phyloP scores from a whole-genome alignment of 2,329 filamentous ascomycete species.

The Fonsecaea nubica region DNA sequence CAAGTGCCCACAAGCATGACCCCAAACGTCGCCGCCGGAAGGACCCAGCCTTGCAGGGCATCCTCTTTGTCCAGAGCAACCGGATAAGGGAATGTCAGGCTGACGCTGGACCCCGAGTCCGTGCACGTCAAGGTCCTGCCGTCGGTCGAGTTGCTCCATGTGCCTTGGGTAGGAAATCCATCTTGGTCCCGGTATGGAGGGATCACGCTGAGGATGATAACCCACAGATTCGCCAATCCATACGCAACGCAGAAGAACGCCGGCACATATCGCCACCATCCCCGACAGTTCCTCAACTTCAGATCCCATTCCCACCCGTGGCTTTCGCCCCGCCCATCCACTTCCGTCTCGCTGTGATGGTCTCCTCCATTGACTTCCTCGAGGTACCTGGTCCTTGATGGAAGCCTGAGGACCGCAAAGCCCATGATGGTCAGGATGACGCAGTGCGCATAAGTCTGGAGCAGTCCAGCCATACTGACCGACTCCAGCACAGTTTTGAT shows the following conservation, averaged over 20 bases:
- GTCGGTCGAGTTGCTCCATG: background rate
- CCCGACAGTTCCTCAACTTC: slow-evolving; percentile 7
- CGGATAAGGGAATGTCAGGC: slow-evolving; percentile 7
- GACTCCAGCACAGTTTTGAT: slow-evolving; percentile 7
- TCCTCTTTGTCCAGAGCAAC: slow-evolving; percentile 4
- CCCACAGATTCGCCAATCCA: slow-evolving; percentile 6
- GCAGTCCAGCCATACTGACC: slow-evolving; percentile 5
- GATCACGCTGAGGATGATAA: slow-evolving; percentile 7
- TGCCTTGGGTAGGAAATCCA: background rate
- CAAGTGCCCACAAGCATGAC: slow-evolving; percentile 3
- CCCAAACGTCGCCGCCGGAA: slow-evolving; percentile 5
- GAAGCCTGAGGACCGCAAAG: slow-evolving; percentile 10
- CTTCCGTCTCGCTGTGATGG: background rate
- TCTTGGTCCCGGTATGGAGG: slow-evolving; percentile 12
- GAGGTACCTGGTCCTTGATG: slow-evolving; percentile 5
- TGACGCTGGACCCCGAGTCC: slow-evolving; percentile 1
- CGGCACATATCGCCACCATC: slow-evolving; percentile 6
- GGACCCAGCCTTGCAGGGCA: slow-evolving; percentile 9
- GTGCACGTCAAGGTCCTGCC: slow-evolving; percentile 6
- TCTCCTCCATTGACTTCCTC: background rate
- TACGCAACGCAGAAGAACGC: slow-evolving; percentile 12
- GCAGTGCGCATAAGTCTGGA: slow-evolving; percentile 12
- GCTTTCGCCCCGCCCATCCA: background rate
- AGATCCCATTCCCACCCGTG: slow-evolving; percentile 11
- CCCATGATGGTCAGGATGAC: slow-evolving; percentile 6